Evolutionary conservation across 352 stramenopile genomes (phyloP).

Genomic region (Phytophthora pinifolia): DNA sequence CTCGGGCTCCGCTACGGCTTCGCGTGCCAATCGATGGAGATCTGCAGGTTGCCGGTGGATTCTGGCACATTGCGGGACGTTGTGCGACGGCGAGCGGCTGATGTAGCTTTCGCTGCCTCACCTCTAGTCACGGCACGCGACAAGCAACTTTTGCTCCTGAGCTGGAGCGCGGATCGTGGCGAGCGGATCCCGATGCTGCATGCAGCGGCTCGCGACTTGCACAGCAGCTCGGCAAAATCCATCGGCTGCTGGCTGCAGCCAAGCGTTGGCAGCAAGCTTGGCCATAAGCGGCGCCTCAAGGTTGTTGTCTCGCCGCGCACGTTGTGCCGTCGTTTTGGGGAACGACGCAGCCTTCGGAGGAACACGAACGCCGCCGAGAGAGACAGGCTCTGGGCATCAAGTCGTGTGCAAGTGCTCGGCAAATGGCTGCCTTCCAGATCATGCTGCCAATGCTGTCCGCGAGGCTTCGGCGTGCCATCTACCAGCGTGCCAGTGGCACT

Average conservation of each 20-base stretch:
- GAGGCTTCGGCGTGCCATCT: background rate
- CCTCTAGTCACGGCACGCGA: background rate
- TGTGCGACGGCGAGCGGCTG: too few relatives aligned
- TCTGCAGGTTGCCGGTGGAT: constrained; percentile 25
- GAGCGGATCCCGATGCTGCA: constrained; percentile 22
- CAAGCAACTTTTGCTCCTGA: too few relatives aligned
- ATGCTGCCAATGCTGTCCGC: constrained; percentile 1
- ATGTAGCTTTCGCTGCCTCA: constrained; percentile 18
- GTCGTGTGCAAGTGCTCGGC: background rate
- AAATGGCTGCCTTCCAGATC: constrained; percentile 13
- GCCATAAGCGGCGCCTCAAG: constrained; percentile 20
- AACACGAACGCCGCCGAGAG: constrained; percentile 23
- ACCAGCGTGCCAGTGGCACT: constrained; percentile 3
- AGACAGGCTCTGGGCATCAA: constrained; percentile 3
- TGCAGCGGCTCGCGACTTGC: constrained; percentile 21
- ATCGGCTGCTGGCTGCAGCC: constrained; percentile 7
- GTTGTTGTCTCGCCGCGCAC: constrained; percentile 14
- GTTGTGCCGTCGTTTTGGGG: constrained; percentile 12
- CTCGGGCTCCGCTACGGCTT: constrained; percentile 23
- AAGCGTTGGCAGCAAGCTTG: constrained; percentile 1
- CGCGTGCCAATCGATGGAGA: constrained; percentile 34
- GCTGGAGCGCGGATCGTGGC: constrained; percentile 27
- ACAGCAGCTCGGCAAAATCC: constrained; percentile 33
- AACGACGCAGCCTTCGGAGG: constrained; percentile 11
- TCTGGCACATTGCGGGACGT: constrained; percentile 20